Evolutionary conservation across 176 grass and related monocot genomes (phyloP).

Genomic region (Juncus inflexus): DNA sequence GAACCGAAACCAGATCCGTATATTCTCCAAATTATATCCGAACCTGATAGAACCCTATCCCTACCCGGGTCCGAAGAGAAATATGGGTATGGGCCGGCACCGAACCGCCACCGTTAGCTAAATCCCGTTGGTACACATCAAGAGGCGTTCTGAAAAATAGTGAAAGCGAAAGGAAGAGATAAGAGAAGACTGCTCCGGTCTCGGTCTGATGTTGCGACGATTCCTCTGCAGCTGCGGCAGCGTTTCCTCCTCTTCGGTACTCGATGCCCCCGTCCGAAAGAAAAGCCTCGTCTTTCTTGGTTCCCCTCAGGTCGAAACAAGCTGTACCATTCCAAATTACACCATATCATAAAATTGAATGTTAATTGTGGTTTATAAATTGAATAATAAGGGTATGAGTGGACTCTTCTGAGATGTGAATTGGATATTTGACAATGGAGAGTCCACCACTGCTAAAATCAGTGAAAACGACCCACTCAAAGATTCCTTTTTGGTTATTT

Average conservation of each 20-base stretch:
- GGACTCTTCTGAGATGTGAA: background rate
- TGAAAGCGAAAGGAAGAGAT: no score
- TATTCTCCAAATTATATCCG: no score
- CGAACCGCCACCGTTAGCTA: no score
- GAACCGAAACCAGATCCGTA: no score
- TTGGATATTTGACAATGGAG: no score
- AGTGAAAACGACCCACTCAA: background rate
- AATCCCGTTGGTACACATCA: no score
- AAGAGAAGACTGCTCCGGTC: no score
- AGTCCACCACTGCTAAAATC: background rate
- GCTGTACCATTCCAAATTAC: background rate
- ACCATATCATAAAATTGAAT: background rate
- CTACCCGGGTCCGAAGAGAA: no score
- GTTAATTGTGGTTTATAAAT: background rate
- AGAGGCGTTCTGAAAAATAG: no score
- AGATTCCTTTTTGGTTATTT: background rate
- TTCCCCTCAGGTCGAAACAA: constrained; percentile 46
- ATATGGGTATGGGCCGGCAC: no score
- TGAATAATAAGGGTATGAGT: background rate
- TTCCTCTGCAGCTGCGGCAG: constrained; percentile 37
- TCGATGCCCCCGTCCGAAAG: constrained; percentile 8
- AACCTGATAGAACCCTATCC: no score
- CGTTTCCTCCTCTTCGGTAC: constrained; percentile 17
- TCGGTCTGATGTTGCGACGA: constrained; percentile 35
- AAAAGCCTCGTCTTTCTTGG: constrained; percentile 72